These are phyloP conservation scores for Eragrostis tef DNA, from an alignment of 202 grass and related monocot species.

Conservation along the genomic window DNA sequence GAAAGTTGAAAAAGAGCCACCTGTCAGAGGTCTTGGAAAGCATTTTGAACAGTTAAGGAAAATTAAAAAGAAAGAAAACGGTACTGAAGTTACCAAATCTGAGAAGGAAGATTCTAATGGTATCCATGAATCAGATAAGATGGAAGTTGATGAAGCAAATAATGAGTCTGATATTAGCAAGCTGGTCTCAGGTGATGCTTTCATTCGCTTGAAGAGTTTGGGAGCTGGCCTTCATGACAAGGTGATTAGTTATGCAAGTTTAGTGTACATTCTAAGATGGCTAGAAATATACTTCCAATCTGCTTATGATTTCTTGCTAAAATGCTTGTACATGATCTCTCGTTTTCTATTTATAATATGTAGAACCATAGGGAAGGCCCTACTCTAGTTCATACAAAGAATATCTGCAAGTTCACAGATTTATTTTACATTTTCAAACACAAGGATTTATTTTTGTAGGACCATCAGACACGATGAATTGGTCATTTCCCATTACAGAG, in stretches of 20 bases:
- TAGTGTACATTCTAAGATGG: conserved; percentile 3
- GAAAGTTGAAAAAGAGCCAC: conserved; percentile 58
- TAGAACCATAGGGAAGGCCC: neutral
- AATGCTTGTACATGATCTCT: conserved; percentile 6
- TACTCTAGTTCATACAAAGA: neutral
- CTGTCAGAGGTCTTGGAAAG: conserved; percentile 91
- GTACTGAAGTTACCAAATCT: conserved; percentile 39
- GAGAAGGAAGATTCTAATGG: conserved; percentile 71
- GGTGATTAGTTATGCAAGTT: conserved; percentile 52
- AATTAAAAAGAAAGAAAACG: conserved; percentile 78
- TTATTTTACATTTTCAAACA: conserved; percentile 22
- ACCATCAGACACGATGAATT: conserved; percentile 15
- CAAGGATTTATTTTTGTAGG: no score
- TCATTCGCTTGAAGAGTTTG: conserved; percentile 67
- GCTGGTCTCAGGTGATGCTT: conserved; percentile 65
- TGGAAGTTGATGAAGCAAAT: conserved; percentile 38
- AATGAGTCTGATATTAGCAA: conserved; percentile 65
- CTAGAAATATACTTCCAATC: neutral
- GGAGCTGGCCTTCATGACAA: conserved; percentile 76
- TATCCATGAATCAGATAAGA: conserved; percentile 44
- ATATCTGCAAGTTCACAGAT: conserved; percentile 12
- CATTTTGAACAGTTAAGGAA: conserved; percentile 87
- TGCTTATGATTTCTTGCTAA: neutral
- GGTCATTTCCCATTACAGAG: conserved; percentile 14
- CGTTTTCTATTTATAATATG: neutral